Base-by-base conservation (phyloP, 1,139 yeast genomes). In the Sugiyamaella neomexicana region DNA sequence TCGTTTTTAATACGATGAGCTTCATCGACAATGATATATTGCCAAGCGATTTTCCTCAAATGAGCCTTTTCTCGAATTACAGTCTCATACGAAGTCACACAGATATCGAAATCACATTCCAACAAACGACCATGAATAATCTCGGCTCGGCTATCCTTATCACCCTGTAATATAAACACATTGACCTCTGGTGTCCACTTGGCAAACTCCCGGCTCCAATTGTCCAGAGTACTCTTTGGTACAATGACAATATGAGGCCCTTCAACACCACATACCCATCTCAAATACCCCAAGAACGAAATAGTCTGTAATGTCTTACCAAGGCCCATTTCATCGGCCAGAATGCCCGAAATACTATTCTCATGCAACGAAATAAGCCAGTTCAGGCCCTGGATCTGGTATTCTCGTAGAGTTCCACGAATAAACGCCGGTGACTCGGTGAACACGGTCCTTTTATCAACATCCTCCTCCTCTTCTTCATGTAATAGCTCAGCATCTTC, bases 241-340 rank as follows among this genome's bases (percentile, higher is more conserved):
- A 91, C 98, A 60, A 91, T 87, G 37, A 93, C 85, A 45, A 93
- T 81, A 68, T 86, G 91, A 0, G 99, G 99, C 0, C 99, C 99
- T 58, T 81, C 84, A 16, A 88, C 79, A 48, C 82, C 80, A 63
- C 84, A 83, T 54, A 86, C 76, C 66, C 87, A 89, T 60, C 98
- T 79, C 57, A 93, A 74, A 69, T 88, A 90, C 0, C 97, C 99
- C 55, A 93, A 73, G 63, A 93, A 91, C 5, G 98, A 83, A 57
- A 93, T 89, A 0, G 97, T 89, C 70, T 93, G 99, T 57, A 93
- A 76, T 1, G 99, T 93, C 69, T 93, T 93, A 57, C 99, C 99
- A 56, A 93, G 78, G 1, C 99, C 99, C 99, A 93, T 93, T 71
- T 93, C 99, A 72, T 93, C 99, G 8, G 99, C 99, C 56, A 93